These are phyloP conservation scores for Clonostachys byssicola DNA, from an alignment of 2,329 filamentous ascomycete genomes.

Conservation along the genomic window DNA sequence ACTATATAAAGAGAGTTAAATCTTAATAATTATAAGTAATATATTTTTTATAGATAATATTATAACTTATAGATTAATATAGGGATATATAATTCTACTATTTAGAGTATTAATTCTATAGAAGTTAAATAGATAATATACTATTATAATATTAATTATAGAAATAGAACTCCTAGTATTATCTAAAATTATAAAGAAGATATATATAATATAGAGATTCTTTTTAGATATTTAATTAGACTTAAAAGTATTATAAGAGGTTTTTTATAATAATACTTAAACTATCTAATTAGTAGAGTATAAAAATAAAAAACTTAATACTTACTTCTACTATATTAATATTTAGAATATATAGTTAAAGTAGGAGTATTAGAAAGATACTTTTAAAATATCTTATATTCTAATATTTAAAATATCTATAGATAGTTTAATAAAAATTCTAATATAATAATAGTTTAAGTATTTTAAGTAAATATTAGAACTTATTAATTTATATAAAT, in stretches of 20 bases:
- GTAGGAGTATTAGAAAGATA: not conserved
- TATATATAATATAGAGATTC: not conserved
- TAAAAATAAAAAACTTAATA: not conserved
- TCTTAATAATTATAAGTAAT: not conserved
- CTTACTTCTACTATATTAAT: slow-evolving; percentile 1
- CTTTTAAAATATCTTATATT: not conserved
- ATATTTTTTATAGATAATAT: not conserved
- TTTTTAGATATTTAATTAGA: slow-evolving; percentile 1
- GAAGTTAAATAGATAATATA: not conserved
- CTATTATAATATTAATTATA: not conserved
- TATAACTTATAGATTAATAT: not conserved
- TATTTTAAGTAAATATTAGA: not conserved
- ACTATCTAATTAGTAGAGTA: not conserved
- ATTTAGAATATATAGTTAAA: not conserved
- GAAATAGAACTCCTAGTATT: not conserved
- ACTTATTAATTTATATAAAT: not conserved
- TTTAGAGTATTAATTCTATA: not conserved
- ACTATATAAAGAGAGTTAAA: not conserved
- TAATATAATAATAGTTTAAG: not conserved
- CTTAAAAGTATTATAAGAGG: not conserved
- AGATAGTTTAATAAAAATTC: not conserved
- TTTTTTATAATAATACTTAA: not conserved
- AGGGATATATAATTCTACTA: not conserved
- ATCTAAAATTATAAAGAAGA: too few species aligned
- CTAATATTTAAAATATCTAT: not conserved